Evolutionary conservation across 495 filamentous ascomycete species (phyloP), one percentile per base, ranked within the genome.

Genomic region (Xylaria castorea): DNA sequence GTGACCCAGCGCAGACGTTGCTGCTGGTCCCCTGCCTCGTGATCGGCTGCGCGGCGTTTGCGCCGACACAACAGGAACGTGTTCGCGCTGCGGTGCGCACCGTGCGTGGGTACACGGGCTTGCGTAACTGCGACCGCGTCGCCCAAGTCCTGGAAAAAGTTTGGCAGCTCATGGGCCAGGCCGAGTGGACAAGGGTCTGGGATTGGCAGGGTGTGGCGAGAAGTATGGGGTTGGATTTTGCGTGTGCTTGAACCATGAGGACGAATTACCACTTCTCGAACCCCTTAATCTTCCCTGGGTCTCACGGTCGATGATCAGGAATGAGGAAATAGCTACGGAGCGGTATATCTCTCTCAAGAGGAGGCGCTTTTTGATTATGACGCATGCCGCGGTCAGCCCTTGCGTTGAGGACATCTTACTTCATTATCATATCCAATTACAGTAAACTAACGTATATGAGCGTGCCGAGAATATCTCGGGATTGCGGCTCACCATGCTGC

Each of bases 21-120:
- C 89, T 97, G n/a, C 84, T 97, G 0, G 92, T 97, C 82, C 94
- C 94, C 7, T 87, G 94, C 44, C 94, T 97, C 79, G 83, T 97
- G 0, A 88, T 97, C n/a, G 94, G 94, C 22, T 95, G 92, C 74
- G 93, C 93, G 0, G 92, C 92, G 11, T 97, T 97, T 79, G 81
- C 89, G 11, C 83, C 86, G 0, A 74, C 78, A 3, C 93, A 97
- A 72, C 89, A 93, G 34, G 89, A 92, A 34, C 87, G 90, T 27
- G 89, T 97, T 30, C 85, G 88, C 3, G 83, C 83, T 42, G 92
- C 93, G 18, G 89, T 97, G 73, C 85, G 87, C 3, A 87, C 86
- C 0, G 87, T 96, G 68, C 89, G 92, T 73, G 88, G 88, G 1
- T 97, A 95, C 79, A 95, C 92, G 2, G 89, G 91, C 36, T 86